A percentile compares a stretch with the other conserved stretches of the same genome.
Evolutionary conservation across 2,329 filamentous ascomycete species (phyloP).

Genomic region (Hypoxylon sp.): DNA sequence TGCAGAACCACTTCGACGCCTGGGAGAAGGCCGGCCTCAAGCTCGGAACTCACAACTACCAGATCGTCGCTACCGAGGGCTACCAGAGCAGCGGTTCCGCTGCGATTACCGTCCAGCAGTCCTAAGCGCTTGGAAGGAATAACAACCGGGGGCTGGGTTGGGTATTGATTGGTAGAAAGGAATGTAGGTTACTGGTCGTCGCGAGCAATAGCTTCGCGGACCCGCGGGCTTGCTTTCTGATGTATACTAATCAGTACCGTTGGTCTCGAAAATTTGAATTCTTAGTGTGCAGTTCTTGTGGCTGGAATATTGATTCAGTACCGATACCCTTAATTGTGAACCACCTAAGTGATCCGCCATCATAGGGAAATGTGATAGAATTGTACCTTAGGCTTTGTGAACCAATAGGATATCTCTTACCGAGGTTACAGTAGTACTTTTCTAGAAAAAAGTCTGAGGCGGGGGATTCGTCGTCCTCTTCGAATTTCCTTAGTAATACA

Average conservation of each 20-base stretch:
- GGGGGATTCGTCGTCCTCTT: not conserved
- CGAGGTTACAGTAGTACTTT: not conserved
- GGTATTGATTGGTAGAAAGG: conserved; percentile 9
- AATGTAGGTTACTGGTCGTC: conserved; percentile 14
- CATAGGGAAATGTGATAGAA: not conserved
- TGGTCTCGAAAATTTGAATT: conserved; percentile 3
- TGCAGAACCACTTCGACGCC: conserved; percentile 56
- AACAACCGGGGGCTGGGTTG: no score
- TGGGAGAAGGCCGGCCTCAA: conserved; percentile 53
- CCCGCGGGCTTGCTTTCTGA: conserved; percentile 14
- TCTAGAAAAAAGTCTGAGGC: no score
- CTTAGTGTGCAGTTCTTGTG: conserved; percentile 13
- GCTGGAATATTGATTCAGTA: conserved; percentile 8
- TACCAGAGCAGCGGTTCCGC: conserved; percentile 65
- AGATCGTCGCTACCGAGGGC: conserved; percentile 56
- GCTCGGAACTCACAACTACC: conserved; percentile 56
- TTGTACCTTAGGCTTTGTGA: not conserved
- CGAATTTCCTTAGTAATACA: not conserved
- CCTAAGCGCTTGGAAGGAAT: conserved; percentile 12
- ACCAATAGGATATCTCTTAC: not conserved
- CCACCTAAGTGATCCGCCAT: not conserved
- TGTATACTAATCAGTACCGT: conserved; percentile 22
- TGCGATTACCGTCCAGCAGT: conserved; percentile 51
- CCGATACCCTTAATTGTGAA: not conserved
- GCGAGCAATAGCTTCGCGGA: conserved; percentile 20